These are phyloP conservation scores for Curvularia sp. DNA, from an alignment of 2,329 filamentous ascomycete genomes.

Conservation along the genomic window DNA sequence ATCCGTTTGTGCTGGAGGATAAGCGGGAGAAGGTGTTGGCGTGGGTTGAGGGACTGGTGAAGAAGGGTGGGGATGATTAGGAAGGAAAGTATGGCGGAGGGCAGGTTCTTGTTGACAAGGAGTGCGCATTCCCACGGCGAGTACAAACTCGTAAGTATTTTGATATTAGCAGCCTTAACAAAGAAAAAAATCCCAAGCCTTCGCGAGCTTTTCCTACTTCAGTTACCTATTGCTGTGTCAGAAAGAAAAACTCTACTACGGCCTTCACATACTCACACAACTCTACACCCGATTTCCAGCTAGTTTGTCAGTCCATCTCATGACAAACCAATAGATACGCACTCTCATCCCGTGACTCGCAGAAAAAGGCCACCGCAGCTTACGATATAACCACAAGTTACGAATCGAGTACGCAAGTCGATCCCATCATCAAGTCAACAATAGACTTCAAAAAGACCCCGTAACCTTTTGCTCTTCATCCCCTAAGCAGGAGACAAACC, in stretches of 20 bases:
- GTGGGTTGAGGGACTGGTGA: slow-evolving; percentile 32
- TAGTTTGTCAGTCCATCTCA: too few species aligned
- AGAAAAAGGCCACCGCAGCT: background rate
- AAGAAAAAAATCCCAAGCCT: background rate
- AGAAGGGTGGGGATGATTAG: slow-evolving; percentile 12
- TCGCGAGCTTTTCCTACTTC: background rate
- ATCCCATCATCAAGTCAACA: too few species aligned
- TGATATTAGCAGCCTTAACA: background rate
- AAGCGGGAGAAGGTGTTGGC: slow-evolving; percentile 34
- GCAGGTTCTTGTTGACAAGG: background rate
- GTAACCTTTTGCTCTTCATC: too few species aligned
- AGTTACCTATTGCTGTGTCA: background rate
- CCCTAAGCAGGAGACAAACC: too few species aligned
- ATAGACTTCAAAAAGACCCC: too few species aligned
- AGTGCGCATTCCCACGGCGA: background rate
- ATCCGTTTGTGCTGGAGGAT: slow-evolving; percentile 35
- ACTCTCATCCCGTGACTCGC: too few species aligned
- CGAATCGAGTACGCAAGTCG: too few species aligned
- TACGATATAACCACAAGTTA: too few species aligned
- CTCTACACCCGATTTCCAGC: too few species aligned
- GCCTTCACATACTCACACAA: too few species aligned
- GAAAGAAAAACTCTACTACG: background rate
- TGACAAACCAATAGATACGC: too few species aligned
- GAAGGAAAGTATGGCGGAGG: background rate
- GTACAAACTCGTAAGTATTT: background rate